Base-by-base conservation (phyloP, 306 rosid species). In the Arachis hypogaea region DNA sequence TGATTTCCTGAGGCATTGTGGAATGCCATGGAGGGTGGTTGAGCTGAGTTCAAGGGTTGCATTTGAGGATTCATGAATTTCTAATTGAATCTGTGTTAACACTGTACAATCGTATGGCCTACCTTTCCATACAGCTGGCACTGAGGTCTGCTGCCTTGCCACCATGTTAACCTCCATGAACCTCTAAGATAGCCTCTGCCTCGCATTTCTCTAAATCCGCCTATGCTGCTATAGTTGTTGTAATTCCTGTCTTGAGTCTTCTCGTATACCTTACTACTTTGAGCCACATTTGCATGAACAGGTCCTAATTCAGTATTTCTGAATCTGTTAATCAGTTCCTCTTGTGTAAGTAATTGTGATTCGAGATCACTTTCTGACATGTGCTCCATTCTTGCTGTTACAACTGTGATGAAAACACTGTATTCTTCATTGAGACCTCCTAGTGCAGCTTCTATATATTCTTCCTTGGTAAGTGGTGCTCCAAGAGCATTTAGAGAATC, bases 151-250 rank as follows among this genome's bases (percentile, higher is more conserved):
- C 16, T 14, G 2, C 54, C 54, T 3, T 11, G 4, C 0, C 1
- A 1, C 51, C 51, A 46, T 22, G 28, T 22, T 2, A 0, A 45
- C 1, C 12, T 3, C 0, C 4, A 6, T 6, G 0, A 0, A 4
- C 0, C 12, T 11, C 4, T 10, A 4, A 0, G 1, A 4, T 33
- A 3, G 2, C 16, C 54, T 49, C 4, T 49, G 54, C 6, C 54
- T 9, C 16, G 0, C 0, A 2, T 5, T 0, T 5, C 1, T 11
- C 14, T 11, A 0, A 4, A 4, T 0, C 5, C 14, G 0, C 5
- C 5, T 3, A 4, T 1, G 3, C 5, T 0, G 0, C 28, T 22
- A 22, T 5, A 0, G 5, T 3, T 5, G 11, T 8, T 7, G 3
- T 3, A 0, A 7, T 45, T 3, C 1, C 49, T 3, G 6, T 8